A percentile compares a stretch with the other conserved stretches of the same genome.
These are phyloP conservation scores for Globisporangium yorkense DNA, from an alignment of 352 stramenopile species.

Conservation along the genomic window DNA sequence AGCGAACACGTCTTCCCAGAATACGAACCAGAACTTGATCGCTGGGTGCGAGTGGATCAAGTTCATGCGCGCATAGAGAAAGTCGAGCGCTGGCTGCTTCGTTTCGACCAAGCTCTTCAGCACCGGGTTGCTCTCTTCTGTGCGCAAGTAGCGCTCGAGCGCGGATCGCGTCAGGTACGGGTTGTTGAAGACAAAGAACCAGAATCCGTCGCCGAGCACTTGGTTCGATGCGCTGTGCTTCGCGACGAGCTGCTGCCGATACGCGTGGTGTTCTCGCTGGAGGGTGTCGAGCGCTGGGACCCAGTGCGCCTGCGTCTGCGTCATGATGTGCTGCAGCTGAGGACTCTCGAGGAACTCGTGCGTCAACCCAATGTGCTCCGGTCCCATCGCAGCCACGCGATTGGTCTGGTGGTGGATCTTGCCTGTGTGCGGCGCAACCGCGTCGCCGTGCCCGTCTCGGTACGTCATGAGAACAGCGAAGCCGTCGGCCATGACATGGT, in stretches of 20 bases:
- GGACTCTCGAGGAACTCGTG: conserved; percentile 25
- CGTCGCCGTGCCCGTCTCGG: conserved; percentile 16
- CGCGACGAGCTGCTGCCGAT: too few species aligned
- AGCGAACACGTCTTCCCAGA: conserved; percentile 14
- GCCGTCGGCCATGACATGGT: conserved; percentile 26
- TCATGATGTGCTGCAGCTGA: conserved; percentile 18
- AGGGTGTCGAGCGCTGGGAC: conserved; percentile 8
- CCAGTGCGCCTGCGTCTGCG: conserved; percentile 19
- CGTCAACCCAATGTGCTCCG: conserved; percentile 24
- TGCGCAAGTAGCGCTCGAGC: conserved; percentile 22
- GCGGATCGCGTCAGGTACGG: conserved; percentile 12
- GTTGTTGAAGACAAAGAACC: conserved; percentile 45
- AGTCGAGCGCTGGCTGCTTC: conserved; percentile 20
- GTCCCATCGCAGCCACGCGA: conserved; percentile 21
- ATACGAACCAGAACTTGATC: conserved; percentile 30
- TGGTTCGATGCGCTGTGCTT: conserved; percentile 18
- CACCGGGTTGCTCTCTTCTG: conserved; percentile 19
- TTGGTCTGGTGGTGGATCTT: conserved; percentile 24
- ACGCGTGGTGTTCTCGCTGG: conserved; percentile 7
- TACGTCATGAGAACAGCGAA: conserved; percentile 36
- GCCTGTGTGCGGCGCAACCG: conserved; percentile 21
- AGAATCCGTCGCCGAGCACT: conserved; percentile 36
- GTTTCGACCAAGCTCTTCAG: conserved; percentile 15
- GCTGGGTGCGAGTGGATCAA: conserved; percentile 28
- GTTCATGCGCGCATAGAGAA: conserved; percentile 26